These are phyloP conservation scores for Pilatotrama ljubarskyi DNA, from an alignment of 768 basidiomycete species.

Conservation along the genomic window DNA sequence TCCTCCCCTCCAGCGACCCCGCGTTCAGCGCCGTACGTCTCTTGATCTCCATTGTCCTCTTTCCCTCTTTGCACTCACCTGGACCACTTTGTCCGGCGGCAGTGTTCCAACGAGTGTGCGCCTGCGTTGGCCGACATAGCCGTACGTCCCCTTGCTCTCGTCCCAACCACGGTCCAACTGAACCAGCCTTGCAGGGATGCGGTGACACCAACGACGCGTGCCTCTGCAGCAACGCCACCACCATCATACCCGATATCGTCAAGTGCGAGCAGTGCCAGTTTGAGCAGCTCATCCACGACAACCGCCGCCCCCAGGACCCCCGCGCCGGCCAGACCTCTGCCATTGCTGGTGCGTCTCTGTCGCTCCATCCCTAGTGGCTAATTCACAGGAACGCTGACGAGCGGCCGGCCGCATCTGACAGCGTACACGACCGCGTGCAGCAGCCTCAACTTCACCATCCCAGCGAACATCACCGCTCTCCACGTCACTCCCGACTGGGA, in stretches of 20 bases:
- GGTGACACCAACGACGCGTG: slow-evolving; percentile 46
- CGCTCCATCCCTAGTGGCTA: too few relatives aligned
- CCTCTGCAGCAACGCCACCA: slow-evolving; percentile 45
- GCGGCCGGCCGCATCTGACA: slow-evolving; percentile 28
- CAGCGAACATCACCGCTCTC: slow-evolving; percentile 43
- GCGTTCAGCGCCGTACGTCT: slow-evolving; percentile 33
- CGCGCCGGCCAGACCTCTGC: slow-evolving; percentile 60
- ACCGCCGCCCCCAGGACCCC: slow-evolving; percentile 50
- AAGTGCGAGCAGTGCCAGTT: slow-evolving; percentile 73
- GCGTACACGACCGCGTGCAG: slow-evolving; percentile 58
- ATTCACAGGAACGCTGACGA: too few relatives aligned
- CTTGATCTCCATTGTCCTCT: background rate
- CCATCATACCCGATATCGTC: slow-evolving; percentile 44
- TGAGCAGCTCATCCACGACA: slow-evolving; percentile 52
- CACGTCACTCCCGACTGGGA: slow-evolving; percentile 55
- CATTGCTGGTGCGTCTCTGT: slow-evolving; percentile 58
- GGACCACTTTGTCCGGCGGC: slow-evolving; percentile 30
- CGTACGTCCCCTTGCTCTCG: slow-evolving; percentile 19
- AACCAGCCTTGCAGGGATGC: slow-evolving; percentile 40
- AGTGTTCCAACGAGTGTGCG: slow-evolving; percentile 33
- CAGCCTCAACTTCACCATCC: slow-evolving; percentile 39
- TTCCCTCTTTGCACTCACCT: background rate
- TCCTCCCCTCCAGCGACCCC: slow-evolving; percentile 43
- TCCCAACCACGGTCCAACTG: background rate
- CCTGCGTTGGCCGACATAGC: slow-evolving; percentile 27